A percentile compares a stretch with the other conserved stretches of the same genome.
phyloP scores from a whole-genome alignment of 208 protist genomes.

The Trypanosoma conorhini region DNA sequence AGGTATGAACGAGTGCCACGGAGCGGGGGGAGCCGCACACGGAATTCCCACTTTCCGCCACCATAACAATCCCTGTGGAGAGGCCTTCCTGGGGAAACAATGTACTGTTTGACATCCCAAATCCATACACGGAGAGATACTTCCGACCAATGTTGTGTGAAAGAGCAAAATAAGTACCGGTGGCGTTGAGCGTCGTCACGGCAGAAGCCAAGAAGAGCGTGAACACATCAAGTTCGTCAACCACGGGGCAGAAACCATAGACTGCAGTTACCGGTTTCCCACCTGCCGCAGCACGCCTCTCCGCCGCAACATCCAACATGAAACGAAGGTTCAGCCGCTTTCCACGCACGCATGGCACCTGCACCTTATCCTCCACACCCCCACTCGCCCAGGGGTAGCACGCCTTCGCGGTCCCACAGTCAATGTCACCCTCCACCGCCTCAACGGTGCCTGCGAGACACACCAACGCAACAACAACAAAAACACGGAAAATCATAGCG shows the following conservation, averaged over 20 bases:
- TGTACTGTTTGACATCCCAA: conserved; percentile 59
- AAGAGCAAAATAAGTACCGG: conserved; percentile 10
- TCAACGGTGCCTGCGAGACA: background rate
- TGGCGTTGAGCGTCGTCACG: conserved; percentile 26
- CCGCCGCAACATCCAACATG: conserved; percentile 48
- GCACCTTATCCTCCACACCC: background rate
- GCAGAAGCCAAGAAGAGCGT: conserved; percentile 41
- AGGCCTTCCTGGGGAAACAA: conserved; percentile 32
- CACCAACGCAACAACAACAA: conserved; percentile 2
- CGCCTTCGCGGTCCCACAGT: conserved; percentile 36
- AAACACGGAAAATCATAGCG: background rate
- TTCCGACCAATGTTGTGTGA: conserved; percentile 11
- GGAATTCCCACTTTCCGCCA: conserved; percentile 44
- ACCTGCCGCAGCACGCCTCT: conserved; percentile 29
- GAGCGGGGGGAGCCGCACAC: conserved; percentile 33
- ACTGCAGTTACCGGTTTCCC: conserved; percentile 21
- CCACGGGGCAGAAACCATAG: conserved; percentile 75
- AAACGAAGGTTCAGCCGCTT: conserved; percentile 75
- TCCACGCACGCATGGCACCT: conserved; percentile 37
- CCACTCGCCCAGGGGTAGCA: conserved; percentile 25
- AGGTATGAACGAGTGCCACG: conserved; percentile 58
- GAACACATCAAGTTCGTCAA: conserved; percentile 70
- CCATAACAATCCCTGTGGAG: conserved; percentile 55
- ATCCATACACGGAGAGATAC: conserved; percentile 82
- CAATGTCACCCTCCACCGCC: background rate